Percentiles rank a stretch among this genome's conserved stretches.
Conservation (phyloP, 805 yeast genomes). For the Myxozyma sirexii region DNA sequence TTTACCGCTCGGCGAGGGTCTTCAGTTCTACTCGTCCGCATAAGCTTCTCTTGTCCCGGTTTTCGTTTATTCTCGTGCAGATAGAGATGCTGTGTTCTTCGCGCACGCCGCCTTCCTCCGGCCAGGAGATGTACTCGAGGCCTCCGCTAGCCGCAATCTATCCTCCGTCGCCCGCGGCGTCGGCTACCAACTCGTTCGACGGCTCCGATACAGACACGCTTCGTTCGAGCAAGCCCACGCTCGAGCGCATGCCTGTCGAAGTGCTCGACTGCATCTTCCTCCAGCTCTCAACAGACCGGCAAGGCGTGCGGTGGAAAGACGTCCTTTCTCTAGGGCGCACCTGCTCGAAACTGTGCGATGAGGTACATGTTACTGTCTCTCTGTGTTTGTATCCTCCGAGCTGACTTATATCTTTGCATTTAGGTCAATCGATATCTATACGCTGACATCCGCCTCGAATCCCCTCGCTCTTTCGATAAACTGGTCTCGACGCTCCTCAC, state of each 20-base stretch:
- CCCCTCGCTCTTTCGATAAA: slow-evolving; percentile 25
- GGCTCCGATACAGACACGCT: background rate
- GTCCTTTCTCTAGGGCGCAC: slow-evolving; percentile 28
- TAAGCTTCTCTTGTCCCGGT: background rate
- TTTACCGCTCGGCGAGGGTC: background rate
- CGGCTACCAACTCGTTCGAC: slow-evolving; percentile 13
- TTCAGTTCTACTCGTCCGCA: background rate
- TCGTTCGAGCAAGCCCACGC: slow-evolving; percentile 3
- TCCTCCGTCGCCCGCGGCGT: slow-evolving; percentile 17
- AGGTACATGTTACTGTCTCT: slow-evolving; percentile 6
- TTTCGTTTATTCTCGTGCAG: background rate
- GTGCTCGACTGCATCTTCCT: slow-evolving; percentile 21
- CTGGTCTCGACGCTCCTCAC: slow-evolving; percentile 33
- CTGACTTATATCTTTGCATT: background rate
- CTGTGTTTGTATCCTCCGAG: background rate
- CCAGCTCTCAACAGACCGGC: slow-evolving; percentile 13
- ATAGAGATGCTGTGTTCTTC: background rate
- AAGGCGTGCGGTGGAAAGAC: background rate
- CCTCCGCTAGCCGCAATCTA: background rate
- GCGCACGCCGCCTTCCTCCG: too few relatives aligned
- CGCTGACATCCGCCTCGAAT: slow-evolving; percentile 14
- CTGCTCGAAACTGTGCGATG: slow-evolving; percentile 19
- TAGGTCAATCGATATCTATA: slow-evolving; percentile 32
- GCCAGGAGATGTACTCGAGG: too few relatives aligned
- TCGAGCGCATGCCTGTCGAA: slow-evolving; percentile 19